Base-by-base conservation (phyloP, 208 protist genomes). In the Sergeia podlipaevii region DNA sequence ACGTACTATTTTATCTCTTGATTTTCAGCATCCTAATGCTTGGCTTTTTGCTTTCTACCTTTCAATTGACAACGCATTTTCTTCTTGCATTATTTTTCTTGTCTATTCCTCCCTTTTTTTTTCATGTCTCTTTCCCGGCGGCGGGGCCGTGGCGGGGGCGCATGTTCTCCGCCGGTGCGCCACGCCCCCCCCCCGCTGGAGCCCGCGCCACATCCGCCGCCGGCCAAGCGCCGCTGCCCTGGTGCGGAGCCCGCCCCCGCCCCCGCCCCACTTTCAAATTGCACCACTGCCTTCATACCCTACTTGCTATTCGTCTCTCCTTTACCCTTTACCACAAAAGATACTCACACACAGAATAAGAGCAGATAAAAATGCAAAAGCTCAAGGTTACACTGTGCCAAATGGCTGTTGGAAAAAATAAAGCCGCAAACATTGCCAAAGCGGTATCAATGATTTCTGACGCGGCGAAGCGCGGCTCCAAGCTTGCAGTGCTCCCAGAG, bases 401-500 rank as follows among this genome's bases (percentile, higher is more conserved):
- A 63, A 77, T 97, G 63, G 47, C 57, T 13, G 79, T 92, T 11
- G 58, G 43, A 0, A 33, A 26, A 8, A 77, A 96, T 53, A 97
- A 97, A 56, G 42, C 48, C 18, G 53, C 48, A 4, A 98, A 98
- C 62, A 55, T 98, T 2, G 21, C 51, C 8, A 90, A 83, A 20
- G 96, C 97, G 7, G 66, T 70, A 2, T 45, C 17, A 1, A 79
- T 80, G 56, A 91, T 98, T 17, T 26, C 51, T 5, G 58, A 84
- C 17, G 95, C 95, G 26, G 78, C 85, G 0, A 53, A 66, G 23
- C 60, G 82, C 15, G 95, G 96, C 11, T 84, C 93, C 26, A 30
- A 89, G 17, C 44, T 98, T 21, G 83, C 95, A 2, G 74, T 97
- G 7, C 72, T 98, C 23, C 97, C 97, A 6, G 93, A 97, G 42